phyloP scores from a whole-genome alignment of 345 rosid genomes.

The Pseudoturritis turrita region DNA sequence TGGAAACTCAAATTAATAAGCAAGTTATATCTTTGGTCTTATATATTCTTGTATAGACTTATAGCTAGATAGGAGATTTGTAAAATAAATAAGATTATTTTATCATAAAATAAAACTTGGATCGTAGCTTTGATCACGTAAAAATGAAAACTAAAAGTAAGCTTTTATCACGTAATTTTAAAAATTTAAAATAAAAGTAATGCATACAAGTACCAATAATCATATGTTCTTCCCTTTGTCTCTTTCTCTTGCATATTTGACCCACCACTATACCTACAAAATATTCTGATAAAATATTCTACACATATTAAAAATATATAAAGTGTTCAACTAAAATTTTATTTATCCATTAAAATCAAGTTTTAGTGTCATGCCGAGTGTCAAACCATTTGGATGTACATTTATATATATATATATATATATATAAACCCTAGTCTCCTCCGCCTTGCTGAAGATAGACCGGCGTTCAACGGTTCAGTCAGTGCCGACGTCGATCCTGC shows the following conservation, averaged over 20 bases:
- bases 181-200: neutral
- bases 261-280: conserved; percentile 16
- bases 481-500: no score
- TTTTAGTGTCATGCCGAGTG: neutral
- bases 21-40: neutral
- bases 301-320: neutral
- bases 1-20: neutral
- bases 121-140: neutral
- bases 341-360: neutral
- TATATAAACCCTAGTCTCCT: no score
- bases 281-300: conserved; percentile 16
- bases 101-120: neutral
- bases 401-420: no score
- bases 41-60: neutral
- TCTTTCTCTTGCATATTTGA: conserved; percentile 22
- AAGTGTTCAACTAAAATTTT: neutral
- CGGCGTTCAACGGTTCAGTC: no score
- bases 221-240: conserved; percentile 18
- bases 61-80: neutral
- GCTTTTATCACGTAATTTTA: neutral
- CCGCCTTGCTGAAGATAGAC: no score
- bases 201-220: conserved; percentile 10
- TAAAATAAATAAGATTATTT: neutral
- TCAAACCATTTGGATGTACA: neutral
- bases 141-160: neutral